Conservation (phyloP, 2,329 filamentous ascomycete species). For the Lasiodiplodia citricola region DNA sequence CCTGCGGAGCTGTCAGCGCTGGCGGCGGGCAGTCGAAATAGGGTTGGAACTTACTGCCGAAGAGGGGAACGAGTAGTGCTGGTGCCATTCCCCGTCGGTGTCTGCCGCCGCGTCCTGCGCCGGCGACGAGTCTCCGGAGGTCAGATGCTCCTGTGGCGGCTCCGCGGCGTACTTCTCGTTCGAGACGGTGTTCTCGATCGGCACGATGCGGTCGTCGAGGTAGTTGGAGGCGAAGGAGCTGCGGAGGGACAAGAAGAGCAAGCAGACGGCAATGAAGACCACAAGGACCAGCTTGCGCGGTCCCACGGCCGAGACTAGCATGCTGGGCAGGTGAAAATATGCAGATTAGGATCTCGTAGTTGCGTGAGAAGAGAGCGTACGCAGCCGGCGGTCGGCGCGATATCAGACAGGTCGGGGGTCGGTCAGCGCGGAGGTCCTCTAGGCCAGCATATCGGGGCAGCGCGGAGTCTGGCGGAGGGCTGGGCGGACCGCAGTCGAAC, state of each 20-base stretch:
- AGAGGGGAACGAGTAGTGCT: slow-evolving; percentile 20
- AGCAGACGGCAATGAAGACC: slow-evolving; percentile 28
- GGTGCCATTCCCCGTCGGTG: slow-evolving; percentile 20
- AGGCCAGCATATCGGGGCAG: slow-evolving; percentile 12
- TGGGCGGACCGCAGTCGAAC: slow-evolving; percentile 4
- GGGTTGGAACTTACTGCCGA: slow-evolving; percentile 1
- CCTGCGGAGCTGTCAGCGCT: not conserved
- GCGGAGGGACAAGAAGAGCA: slow-evolving; percentile 26
- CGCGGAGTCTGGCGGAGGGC: not conserved
- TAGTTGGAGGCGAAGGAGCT: slow-evolving; percentile 22
- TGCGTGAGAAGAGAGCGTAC: slow-evolving; percentile 7
- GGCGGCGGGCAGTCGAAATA: not conserved
- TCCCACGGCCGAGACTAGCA: slow-evolving; percentile 27
- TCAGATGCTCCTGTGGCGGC: slow-evolving; percentile 16
- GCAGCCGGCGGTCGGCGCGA: slow-evolving; percentile 23
- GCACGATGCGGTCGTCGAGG: slow-evolving; percentile 14
- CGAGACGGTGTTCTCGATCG: slow-evolving; percentile 14
- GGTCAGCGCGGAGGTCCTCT: slow-evolving; percentile 8
- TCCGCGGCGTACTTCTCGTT: slow-evolving; percentile 17
- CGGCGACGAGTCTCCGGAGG: slow-evolving; percentile 12
- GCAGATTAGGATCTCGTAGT: not conserved
- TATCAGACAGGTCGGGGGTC: slow-evolving; percentile 3
- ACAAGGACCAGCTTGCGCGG: slow-evolving; percentile 28
- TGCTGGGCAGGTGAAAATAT: slow-evolving; percentile 1
- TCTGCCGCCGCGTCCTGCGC: slow-evolving; percentile 25